Conservation (phyloP, 495 filamentous ascomycete species). For the Aspergillus saccharolyticus region DNA sequence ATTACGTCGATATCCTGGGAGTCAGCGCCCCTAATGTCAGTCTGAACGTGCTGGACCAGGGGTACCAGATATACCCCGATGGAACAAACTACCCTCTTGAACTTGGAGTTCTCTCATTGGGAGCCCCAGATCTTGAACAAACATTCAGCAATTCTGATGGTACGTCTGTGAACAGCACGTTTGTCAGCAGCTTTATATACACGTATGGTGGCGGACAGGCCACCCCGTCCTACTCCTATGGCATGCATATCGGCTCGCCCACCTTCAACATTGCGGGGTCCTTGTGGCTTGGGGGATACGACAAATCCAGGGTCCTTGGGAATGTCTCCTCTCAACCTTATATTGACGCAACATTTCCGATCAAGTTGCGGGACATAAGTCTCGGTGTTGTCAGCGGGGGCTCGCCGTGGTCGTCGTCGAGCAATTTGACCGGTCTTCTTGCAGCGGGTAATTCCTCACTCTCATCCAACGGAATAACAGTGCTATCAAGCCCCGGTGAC, state of each 20-base stretch:
- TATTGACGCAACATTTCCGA: slow-evolving; percentile 18
- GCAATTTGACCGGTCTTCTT: slow-evolving; percentile 29
- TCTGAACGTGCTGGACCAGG: neutral
- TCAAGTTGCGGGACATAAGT: slow-evolving; percentile 36
- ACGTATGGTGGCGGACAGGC: neutral
- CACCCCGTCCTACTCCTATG: slow-evolving; percentile 46
- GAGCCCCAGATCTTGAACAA: neutral
- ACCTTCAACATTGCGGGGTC: slow-evolving; percentile 34
- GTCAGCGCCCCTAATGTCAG: neutral
- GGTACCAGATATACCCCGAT: neutral
- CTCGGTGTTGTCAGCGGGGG: slow-evolving; percentile 37
- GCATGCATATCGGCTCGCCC: slow-evolving; percentile 51
- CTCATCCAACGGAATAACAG: slow-evolving; percentile 12
- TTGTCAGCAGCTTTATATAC: slow-evolving; percentile 4
- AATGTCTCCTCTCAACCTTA: slow-evolving; percentile 19
- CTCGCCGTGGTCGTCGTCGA: slow-evolving; percentile 35
- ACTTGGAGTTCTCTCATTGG: neutral
- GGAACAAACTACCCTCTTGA: slow-evolving; percentile 2
- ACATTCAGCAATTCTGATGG: neutral
- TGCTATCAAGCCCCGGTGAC: slow-evolving; percentile 32
- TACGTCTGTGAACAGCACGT: neutral
- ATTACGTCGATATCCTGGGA: neutral
- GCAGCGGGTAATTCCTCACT: slow-evolving; percentile 24
- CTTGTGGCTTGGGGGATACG: slow-evolving; percentile 48
- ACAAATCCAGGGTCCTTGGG: slow-evolving; percentile 39